phyloP scores from a whole-genome alignment of 345 rosid species.

The Populus ilicifolia region DNA sequence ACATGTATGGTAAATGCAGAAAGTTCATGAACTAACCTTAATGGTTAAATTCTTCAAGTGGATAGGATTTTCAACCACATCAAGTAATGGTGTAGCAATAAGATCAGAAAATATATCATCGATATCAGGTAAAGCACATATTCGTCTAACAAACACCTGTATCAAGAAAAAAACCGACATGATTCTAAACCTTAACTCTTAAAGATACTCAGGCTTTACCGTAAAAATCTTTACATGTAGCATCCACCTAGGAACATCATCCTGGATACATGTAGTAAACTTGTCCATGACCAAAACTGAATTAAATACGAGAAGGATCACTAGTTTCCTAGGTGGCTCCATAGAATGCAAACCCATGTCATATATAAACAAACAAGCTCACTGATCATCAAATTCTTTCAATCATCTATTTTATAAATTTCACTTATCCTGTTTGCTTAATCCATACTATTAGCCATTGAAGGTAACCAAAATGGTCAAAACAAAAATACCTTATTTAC shows the following conservation, averaged over 20 bases:
- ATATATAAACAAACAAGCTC: too few relatives aligned
- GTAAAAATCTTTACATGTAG: background rate
- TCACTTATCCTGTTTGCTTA: background rate
- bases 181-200: background rate
- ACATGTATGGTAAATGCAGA: constrained; percentile 3
- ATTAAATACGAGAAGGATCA: background rate
- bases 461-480: background rate
- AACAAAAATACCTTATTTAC: background rate
- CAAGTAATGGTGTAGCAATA: constrained; percentile 66
- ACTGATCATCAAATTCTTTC: background rate
- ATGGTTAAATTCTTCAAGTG: constrained; percentile 64
- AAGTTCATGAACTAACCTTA: constrained; percentile 45
- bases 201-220: background rate
- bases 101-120: constrained; percentile 69
- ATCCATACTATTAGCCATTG: background rate
- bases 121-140: constrained; percentile 54
- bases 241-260: background rate
- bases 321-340: background rate
- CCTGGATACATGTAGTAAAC: too few relatives aligned
- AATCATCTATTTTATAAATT: background rate
- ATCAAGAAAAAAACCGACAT: constrained; percentile 8
- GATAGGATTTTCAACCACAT: constrained; percentile 70
- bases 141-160: constrained; percentile 42
- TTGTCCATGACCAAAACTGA: too few relatives aligned
- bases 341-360: background rate